Conservation (phyloP, 2,329 filamentous ascomycete genomes). For the Aspergillus udagawae region DNA sequence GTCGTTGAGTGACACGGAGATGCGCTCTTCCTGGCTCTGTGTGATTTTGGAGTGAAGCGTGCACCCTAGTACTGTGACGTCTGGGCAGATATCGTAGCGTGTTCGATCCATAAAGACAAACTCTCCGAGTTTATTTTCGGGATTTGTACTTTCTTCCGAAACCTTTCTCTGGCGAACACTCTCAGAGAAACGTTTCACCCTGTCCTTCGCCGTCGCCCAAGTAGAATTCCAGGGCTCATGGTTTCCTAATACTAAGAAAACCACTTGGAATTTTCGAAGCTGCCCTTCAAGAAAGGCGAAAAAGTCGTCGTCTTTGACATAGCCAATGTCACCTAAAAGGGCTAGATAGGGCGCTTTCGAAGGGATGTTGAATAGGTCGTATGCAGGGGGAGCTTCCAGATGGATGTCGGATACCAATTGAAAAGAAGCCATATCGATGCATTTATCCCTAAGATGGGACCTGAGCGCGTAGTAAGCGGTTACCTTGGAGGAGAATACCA, state of each 20-base stretch:
- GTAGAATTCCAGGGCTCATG: constrained; percentile 50
- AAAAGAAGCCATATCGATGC: constrained; percentile 18
- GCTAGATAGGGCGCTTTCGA: constrained; percentile 50
- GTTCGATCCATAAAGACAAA: constrained; percentile 42
- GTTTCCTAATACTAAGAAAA: constrained; percentile 55
- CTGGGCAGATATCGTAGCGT: constrained; percentile 34
- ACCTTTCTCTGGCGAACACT: constrained; percentile 13
- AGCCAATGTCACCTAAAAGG: constrained; percentile 56
- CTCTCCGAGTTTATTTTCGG: constrained; percentile 17
- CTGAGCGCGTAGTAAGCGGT: not conserved
- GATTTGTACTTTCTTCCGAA: constrained; percentile 3
- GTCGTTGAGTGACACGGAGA: constrained; percentile 48
- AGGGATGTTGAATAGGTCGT: constrained; percentile 49
- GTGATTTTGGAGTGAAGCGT: constrained; percentile 50
- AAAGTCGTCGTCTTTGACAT: constrained; percentile 42
- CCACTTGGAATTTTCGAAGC: constrained; percentile 45
- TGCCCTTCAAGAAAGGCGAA: constrained; percentile 48
- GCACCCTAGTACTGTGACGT: constrained; percentile 43
- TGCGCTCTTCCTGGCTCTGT: constrained; percentile 29
- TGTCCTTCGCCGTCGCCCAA: constrained; percentile 22
- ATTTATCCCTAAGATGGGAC: not conserved
- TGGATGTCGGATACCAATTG: constrained; percentile 59
- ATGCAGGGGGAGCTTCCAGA: constrained; percentile 48
- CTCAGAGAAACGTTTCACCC: constrained; percentile 21
- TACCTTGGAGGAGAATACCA: not conserved